Conservation (phyloP, 805 yeast genomes). For the Kluyveromyces starmeri region DNA sequence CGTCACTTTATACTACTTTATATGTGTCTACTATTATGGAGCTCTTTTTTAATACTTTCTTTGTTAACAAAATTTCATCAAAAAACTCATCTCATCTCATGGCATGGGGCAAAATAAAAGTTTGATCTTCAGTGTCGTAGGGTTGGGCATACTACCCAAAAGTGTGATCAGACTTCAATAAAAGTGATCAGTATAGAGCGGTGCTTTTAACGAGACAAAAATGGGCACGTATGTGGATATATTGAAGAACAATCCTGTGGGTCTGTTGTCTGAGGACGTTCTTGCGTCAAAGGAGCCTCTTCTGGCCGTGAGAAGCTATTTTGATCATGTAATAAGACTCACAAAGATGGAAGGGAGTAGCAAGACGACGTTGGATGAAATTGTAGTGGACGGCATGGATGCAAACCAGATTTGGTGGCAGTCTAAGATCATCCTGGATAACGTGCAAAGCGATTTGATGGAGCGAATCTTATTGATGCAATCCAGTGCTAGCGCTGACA, state of each 20-base stretch:
- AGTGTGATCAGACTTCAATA: no score
- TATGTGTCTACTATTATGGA: no score
- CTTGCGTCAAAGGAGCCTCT: conserved; percentile 17
- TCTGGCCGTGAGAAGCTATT: conserved; percentile 17
- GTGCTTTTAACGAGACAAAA: no score
- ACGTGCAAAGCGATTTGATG: conserved; percentile 57
- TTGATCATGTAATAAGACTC: conserved; percentile 21
- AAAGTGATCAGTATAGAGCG: no score
- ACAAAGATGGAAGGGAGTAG: conserved; percentile 12
- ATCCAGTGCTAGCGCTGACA: conserved; percentile 17
- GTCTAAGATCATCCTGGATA: conserved; percentile 74
- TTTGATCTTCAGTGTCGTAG: no score
- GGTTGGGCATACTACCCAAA: no score
- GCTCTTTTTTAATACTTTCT: no score
- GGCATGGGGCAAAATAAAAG: no score
- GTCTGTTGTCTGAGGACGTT: conserved; percentile 14
- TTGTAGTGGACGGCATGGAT: conserved; percentile 78
- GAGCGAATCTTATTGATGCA: conserved; percentile 47
- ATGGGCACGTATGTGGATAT: conserved; percentile 16
- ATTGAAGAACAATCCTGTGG: conserved; percentile 16
- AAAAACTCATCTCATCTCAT: no score
- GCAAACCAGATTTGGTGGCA: conserved; percentile 93
- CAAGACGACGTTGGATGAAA: conserved; percentile 65
- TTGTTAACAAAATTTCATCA: no score
- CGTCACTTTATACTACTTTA: no score